A percentile compares a stretch with the other conserved stretches of the same genome.
Evolutionary conservation across 257 asterid species (phyloP).

Genomic region (Verbena officinalis): DNA sequence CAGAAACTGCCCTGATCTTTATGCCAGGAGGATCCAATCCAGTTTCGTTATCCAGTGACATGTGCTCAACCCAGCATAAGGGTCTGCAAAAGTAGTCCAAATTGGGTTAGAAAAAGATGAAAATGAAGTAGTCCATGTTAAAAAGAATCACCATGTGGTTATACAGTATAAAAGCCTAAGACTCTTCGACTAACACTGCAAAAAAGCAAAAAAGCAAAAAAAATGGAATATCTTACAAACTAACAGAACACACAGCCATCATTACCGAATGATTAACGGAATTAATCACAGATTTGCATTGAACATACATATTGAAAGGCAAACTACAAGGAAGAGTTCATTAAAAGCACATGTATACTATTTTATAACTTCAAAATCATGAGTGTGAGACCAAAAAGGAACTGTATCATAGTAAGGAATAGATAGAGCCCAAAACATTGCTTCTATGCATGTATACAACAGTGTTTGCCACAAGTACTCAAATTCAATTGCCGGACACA

Average conservation of each 20-base stretch:
- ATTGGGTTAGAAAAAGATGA: slow-evolving; percentile 1
- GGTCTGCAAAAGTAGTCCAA: slow-evolving; percentile 52
- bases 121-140: neutral
- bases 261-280: neutral
- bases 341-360: neutral
- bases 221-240: neutral
- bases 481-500: slow-evolving; percentile 3
- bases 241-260: slow-evolving; percentile 6
- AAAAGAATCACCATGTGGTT: slow-evolving; percentile 18
- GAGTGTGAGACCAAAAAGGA: slow-evolving; percentile 8
- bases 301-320: slow-evolving; percentile 1
- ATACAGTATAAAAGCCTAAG: neutral
- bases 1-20: slow-evolving; percentile 81
- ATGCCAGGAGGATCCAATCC: slow-evolving; percentile 83
- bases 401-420: slow-evolving; percentile 1
- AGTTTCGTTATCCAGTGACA: slow-evolving; percentile 79
- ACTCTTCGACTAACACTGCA: slow-evolving; percentile 5
- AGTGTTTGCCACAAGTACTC: slow-evolving; percentile 9
- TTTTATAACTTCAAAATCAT: slow-evolving; percentile 1
- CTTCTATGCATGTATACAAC: neutral
- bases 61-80: slow-evolving; percentile 85
- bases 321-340: slow-evolving; percentile 3
- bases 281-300: slow-evolving; percentile 10
- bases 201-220: slow-evolving; percentile 13
- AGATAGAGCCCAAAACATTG: slow-evolving; percentile 5